Conservation (phyloP, 2,329 filamentous ascomycete genomes). For the Diaporthe longicolla region DNA sequence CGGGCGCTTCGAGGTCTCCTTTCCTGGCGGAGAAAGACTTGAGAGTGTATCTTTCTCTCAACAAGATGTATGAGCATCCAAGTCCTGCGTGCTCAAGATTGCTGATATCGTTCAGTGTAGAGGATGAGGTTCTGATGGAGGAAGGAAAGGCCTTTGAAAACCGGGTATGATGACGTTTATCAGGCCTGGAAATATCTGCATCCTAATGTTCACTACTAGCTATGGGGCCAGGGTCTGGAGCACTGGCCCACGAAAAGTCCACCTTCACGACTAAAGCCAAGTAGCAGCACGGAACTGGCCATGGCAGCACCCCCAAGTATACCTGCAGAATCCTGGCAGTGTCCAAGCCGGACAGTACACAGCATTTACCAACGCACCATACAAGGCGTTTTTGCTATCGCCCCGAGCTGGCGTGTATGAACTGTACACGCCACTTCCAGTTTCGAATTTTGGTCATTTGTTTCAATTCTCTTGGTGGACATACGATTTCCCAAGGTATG, state of each 20-base stretch:
- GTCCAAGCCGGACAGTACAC: neutral
- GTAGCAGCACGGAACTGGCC: neutral
- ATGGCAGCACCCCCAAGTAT: neutral
- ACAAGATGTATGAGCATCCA: neutral
- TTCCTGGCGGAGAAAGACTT: neutral
- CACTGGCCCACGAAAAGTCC: neutral
- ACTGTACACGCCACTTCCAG: neutral
- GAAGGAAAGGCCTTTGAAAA: constrained; percentile 11
- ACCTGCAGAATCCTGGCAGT: neutral
- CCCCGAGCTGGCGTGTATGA: constrained; percentile 2
- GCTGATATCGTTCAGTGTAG: neutral
- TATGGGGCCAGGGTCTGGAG: neutral
- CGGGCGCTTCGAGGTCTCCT: too few species aligned
- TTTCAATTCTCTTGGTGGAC: constrained; percentile 1
- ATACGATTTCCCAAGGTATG: neutral
- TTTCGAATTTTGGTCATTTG: neutral
- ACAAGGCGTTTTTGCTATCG: neutral
- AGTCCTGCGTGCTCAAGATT: neutral
- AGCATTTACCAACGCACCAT: neutral
- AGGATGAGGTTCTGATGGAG: constrained; percentile 1
- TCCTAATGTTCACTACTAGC: neutral
- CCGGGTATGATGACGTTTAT: neutral
- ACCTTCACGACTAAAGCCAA: neutral
- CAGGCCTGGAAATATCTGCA: neutral
- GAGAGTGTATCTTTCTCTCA: neutral